phyloP scores from a whole-genome alignment of 2,329 filamentous ascomycete species.

The Coniochaeta sp. region DNA sequence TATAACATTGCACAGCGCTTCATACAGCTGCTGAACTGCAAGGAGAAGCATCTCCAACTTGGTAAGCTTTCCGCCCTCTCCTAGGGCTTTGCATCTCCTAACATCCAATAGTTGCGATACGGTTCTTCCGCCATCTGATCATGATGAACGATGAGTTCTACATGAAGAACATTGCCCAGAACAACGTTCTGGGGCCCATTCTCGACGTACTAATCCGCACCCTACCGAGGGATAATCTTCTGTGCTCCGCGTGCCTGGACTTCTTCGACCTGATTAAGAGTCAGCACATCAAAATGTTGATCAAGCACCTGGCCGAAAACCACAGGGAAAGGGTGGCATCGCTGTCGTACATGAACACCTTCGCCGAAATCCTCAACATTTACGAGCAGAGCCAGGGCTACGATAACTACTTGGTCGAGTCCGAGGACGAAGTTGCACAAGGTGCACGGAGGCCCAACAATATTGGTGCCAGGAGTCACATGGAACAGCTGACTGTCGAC shows the following conservation, averaged over 20 bases:
- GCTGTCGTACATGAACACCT: slow-evolving; percentile 80
- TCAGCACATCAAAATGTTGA: slow-evolving; percentile 72
- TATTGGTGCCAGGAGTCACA: slow-evolving; percentile 47
- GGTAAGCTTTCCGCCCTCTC: no score
- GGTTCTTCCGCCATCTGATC: slow-evolving; percentile 86
- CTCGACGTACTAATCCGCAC: slow-evolving; percentile 77
- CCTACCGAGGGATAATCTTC: slow-evolving; percentile 84
- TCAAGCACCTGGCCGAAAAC: slow-evolving; percentile 77
- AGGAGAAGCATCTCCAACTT: slow-evolving; percentile 88
- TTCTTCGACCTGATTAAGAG: slow-evolving; percentile 87
- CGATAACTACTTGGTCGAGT: slow-evolving; percentile 64
- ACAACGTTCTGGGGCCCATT: slow-evolving; percentile 76
- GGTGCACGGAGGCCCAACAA: slow-evolving; percentile 33
- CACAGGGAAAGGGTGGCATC: slow-evolving; percentile 70
- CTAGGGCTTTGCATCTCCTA: background rate
- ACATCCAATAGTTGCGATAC: slow-evolving; percentile 63
- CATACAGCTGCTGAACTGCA: slow-evolving; percentile 71
- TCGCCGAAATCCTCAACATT: slow-evolving; percentile 65
- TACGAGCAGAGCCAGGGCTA: slow-evolving; percentile 75
- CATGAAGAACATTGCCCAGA: slow-evolving; percentile 73
- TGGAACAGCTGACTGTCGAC: slow-evolving; percentile 70
- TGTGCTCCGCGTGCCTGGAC: slow-evolving; percentile 90
- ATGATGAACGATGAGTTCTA: slow-evolving; percentile 88
- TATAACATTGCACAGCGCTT: slow-evolving; percentile 74
- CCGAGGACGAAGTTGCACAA: slow-evolving; percentile 54